Evolutionary conservation across 1,284 basidiomycete species (phyloP).

Genomic region (Fomitopsis schrenkii): DNA sequence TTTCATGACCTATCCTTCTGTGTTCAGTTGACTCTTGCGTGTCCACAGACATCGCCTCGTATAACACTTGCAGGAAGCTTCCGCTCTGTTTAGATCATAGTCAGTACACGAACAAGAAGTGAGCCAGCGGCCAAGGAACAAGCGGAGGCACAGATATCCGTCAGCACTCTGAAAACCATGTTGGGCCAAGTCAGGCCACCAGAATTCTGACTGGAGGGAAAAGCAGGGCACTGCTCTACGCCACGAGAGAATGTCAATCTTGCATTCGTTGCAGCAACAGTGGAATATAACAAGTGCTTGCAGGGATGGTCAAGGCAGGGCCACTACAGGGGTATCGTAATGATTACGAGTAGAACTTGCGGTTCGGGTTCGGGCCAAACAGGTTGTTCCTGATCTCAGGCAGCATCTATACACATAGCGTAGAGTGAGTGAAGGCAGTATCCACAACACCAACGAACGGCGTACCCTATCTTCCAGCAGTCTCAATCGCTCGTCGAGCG

Average conservation of each 20-base stretch:
- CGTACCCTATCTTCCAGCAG: slow-evolving; percentile 84
- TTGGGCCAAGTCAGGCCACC: too few species aligned
- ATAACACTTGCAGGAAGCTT: too few species aligned
- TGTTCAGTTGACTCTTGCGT: too few species aligned
- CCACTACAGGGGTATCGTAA: neutral
- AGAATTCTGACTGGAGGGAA: neutral
- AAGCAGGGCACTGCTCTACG: neutral
- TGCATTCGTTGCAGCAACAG: neutral
- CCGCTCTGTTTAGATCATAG: too few species aligned
- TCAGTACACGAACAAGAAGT: too few species aligned
- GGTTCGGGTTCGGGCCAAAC: slow-evolving; percentile 83
- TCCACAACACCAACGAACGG: neutral
- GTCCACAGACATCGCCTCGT: too few species aligned
- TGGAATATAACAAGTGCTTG: neutral
- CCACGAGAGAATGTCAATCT: neutral
- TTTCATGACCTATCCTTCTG: too few species aligned
- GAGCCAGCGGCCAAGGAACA: too few species aligned
- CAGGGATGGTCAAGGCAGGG: neutral
- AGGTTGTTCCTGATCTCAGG: slow-evolving; percentile 85
- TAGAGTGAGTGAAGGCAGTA: neutral
- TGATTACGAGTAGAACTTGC: slow-evolving; percentile 73
- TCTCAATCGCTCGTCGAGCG: slow-evolving; percentile 83
- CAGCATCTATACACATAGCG: slow-evolving; percentile 63
- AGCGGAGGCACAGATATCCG: too few species aligned
- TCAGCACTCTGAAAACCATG: too few species aligned